Evolutionary conservation across 495 filamentous ascomycete genomes (phyloP).

Genomic region (Annulohypoxylon stygium): DNA sequence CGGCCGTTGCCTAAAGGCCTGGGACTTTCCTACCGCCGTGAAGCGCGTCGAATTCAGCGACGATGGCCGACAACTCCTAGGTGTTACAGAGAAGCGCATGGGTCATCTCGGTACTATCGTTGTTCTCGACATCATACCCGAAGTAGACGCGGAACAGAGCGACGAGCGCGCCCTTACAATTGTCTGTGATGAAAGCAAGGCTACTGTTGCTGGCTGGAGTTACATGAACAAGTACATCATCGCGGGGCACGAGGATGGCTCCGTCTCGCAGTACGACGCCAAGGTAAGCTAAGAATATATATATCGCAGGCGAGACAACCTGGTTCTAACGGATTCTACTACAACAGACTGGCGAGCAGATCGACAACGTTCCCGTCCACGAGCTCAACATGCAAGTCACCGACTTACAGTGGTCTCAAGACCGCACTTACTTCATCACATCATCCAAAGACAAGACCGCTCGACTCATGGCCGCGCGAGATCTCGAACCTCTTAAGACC

Average conservation of each 20-base stretch:
- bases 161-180: slow-evolving; percentile 86
- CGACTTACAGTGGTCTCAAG: slow-evolving; percentile 92
- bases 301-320: background rate
- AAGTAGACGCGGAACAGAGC: slow-evolving; percentile 83
- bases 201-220: slow-evolving; percentile 96
- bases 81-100: slow-evolving; percentile 98
- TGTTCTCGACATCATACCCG: slow-evolving; percentile 85
- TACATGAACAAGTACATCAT: slow-evolving; percentile 94
- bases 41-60: slow-evolving; percentile 97
- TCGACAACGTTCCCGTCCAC: slow-evolving; percentile 84
- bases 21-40: slow-evolving; percentile 95
- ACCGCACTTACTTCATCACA: slow-evolving; percentile 98
- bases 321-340: slow-evolving; percentile 26
- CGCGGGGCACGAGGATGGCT: slow-evolving; percentile 95
- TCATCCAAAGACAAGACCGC: slow-evolving; percentile 97
- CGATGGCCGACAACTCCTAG: slow-evolving; percentile 88
- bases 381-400: slow-evolving; percentile 86
- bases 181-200: slow-evolving; percentile 93
- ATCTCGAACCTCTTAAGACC: slow-evolving; percentile 92
- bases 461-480: slow-evolving; percentile 81
- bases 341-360: slow-evolving; percentile 79
- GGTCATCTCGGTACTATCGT: slow-evolving; percentile 93
- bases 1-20: slow-evolving; percentile 91
- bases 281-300: slow-evolving; percentile 69
- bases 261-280: slow-evolving; percentile 91